These are phyloP conservation scores for Dentipellis fragilis DNA, from an alignment of 768 basidiomycete species.

Conservation along the genomic window DNA sequence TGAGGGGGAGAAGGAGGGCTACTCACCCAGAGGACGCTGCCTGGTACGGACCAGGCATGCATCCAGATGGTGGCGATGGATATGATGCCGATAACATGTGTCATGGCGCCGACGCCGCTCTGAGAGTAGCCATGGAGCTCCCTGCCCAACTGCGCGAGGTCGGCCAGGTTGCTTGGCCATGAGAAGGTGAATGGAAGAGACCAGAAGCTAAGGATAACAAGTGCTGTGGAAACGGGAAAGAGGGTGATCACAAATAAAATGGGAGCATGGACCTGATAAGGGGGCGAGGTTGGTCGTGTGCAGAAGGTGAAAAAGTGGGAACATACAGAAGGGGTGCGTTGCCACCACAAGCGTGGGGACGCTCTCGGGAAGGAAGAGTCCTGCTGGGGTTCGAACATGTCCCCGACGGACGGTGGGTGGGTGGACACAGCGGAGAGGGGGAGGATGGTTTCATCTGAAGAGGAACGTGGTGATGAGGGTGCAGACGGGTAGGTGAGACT, in stretches of 20 bases:
- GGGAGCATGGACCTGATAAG: constrained; percentile 40
- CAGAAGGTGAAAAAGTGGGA: constrained; percentile 1
- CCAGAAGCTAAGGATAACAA: constrained; percentile 35
- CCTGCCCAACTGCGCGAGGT: constrained; percentile 64
- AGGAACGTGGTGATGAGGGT: constrained; percentile 31
- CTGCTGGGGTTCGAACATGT: constrained; percentile 6
- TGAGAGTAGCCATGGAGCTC: constrained; percentile 75
- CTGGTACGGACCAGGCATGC: constrained; percentile 95
- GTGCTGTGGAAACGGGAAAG: constrained; percentile 56
- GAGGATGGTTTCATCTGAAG: constrained; percentile 18
- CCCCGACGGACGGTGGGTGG: neutral
- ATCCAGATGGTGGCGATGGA: constrained; percentile 86
- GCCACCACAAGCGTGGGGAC: constrained; percentile 7
- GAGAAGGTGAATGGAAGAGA: constrained; percentile 62
- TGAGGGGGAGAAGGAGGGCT: neutral
- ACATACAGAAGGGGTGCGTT: constrained; percentile 8
- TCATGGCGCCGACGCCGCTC: constrained; percentile 49
- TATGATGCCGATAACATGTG: constrained; percentile 77
- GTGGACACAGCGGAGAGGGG: constrained; percentile 8
- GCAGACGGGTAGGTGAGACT: constrained; percentile 3
- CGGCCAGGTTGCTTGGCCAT: constrained; percentile 68
- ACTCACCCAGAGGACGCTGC: constrained; percentile 82
- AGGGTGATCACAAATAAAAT: constrained; percentile 61
- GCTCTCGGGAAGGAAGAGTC: neutral
- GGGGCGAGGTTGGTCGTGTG: constrained; percentile 11